Conservation (phyloP, 2,329 filamentous ascomycete genomes). For the Periconia sp. region DNA sequence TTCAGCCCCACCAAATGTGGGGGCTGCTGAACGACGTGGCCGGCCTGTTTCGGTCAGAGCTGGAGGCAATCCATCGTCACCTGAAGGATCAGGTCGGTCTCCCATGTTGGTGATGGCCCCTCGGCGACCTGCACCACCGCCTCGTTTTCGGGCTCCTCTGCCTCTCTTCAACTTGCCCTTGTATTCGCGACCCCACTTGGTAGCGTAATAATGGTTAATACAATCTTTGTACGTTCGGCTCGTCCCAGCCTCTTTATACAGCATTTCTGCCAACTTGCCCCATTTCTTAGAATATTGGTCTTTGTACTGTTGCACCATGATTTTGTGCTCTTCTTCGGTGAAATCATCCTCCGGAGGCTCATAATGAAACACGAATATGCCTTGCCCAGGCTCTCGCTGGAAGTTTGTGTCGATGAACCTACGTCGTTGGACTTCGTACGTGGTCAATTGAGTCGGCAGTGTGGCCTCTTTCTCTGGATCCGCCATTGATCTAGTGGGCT, state of each 20-base stretch:
- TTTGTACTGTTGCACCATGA: constrained; percentile 74
- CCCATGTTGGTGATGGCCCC: constrained; percentile 58
- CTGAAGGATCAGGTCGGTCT: constrained; percentile 41
- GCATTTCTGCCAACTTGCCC: constrained; percentile 71
- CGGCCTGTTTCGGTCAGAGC: constrained; percentile 52
- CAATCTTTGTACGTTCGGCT: constrained; percentile 74
- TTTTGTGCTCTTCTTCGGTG: constrained; percentile 67
- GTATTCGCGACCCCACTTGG: constrained; percentile 72
- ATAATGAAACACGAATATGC: constrained; percentile 71
- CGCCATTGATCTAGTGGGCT: constrained; percentile 67
- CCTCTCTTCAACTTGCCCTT: constrained; percentile 65
- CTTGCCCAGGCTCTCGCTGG: constrained; percentile 63
- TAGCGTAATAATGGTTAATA: constrained; percentile 85
- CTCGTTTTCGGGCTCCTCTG: constrained; percentile 28
- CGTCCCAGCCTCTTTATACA: constrained; percentile 51
- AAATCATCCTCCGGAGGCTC: constrained; percentile 75
- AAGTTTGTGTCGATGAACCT: constrained; percentile 69
- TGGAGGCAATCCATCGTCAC: constrained; percentile 42
- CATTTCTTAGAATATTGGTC: constrained; percentile 76
- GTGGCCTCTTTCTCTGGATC: constrained; percentile 76
- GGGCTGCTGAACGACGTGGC: constrained; percentile 60
- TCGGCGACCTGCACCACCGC: constrained; percentile 49
- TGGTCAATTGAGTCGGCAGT: constrained; percentile 69
- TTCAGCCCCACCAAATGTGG: constrained; percentile 68
- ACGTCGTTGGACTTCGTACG: constrained; percentile 60